Conservation (phyloP, 2,329 filamentous ascomycete species). For the Cryphonectria carpinicola region DNA sequence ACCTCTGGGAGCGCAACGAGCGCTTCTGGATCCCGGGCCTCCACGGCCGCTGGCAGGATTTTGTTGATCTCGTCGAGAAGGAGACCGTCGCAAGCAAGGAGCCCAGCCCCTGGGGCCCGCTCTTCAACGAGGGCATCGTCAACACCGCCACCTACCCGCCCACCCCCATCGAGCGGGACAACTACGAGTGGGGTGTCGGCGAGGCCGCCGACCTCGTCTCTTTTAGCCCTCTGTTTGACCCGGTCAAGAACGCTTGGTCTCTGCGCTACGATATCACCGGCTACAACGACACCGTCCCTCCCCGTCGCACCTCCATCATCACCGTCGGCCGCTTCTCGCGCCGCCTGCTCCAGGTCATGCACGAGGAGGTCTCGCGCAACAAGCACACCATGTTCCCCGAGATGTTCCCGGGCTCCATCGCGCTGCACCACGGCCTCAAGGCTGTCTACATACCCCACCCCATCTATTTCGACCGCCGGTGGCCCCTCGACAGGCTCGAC, state of each 20-base stretch:
- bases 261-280: slow-evolving; percentile 70
- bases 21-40: slow-evolving; percentile 73
- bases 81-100: slow-evolving; percentile 56
- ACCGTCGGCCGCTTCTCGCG: slow-evolving; percentile 78
- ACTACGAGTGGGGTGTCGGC: slow-evolving; percentile 76
- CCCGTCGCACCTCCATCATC: slow-evolving; percentile 76
- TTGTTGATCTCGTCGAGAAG: slow-evolving; percentile 65
- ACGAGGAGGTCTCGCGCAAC: slow-evolving; percentile 72
- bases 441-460: slow-evolving; percentile 78
- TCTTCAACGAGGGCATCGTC: slow-evolving; percentile 64
- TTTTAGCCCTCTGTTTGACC: slow-evolving; percentile 78
- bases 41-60: slow-evolving; percentile 69
- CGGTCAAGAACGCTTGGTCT: slow-evolving; percentile 72
- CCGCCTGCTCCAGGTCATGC: slow-evolving; percentile 74
- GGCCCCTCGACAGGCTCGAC: slow-evolving; percentile 59
- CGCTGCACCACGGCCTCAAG: slow-evolving; percentile 78
- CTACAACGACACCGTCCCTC: slow-evolving; percentile 63
- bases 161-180: slow-evolving; percentile 60
- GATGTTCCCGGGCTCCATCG: slow-evolving; percentile 76
- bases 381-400: slow-evolving; percentile 77
- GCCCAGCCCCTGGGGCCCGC: slow-evolving; percentile 67
- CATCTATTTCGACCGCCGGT: slow-evolving; percentile 77
- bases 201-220: slow-evolving; percentile 76
- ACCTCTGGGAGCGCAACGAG: slow-evolving; percentile 74
- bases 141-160: slow-evolving; percentile 63